These are phyloP conservation scores for Tulasnella sp. DNA, from an alignment of 768 basidiomycete genomes.

Conservation along the genomic window DNA sequence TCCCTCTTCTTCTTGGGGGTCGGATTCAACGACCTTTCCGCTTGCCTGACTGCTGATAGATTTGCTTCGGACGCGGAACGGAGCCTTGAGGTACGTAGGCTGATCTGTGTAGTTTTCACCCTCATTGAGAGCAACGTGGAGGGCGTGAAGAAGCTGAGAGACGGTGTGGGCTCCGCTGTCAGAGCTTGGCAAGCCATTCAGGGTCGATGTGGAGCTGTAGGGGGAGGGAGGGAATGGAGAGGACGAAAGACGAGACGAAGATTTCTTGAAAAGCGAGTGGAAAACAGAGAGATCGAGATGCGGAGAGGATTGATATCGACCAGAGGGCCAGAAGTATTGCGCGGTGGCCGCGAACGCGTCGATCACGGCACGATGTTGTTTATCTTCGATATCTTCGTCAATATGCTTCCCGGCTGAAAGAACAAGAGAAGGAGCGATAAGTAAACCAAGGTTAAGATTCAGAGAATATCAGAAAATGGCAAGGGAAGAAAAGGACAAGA, in stretches of 20 bases:
- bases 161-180: neutral
- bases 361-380: conserved; percentile 10
- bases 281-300: conserved; percentile 2
- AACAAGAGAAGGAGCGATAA: neutral
- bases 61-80: neutral
- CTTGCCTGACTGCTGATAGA: no score
- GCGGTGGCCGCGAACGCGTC: conserved; percentile 7
- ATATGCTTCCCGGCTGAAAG: conserved; percentile 1
- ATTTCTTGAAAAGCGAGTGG: neutral
- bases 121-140: conserved; percentile 14
- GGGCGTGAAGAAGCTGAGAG: neutral
- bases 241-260: neutral
- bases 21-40: neutral
- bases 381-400: neutral
- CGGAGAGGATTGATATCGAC: neutral
- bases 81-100: conserved; percentile 8
- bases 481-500: neutral
- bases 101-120: conserved; percentile 6
- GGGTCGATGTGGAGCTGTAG: neutral
- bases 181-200: neutral
- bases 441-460: neutral
- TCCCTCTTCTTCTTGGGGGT: neutral
- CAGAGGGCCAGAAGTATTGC: conserved; percentile 12
- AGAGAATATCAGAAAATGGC: neutral
- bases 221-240: neutral